These are phyloP conservation scores for Populus hybrid DNA, from an alignment of 441 rosid genomes.

Conservation along the genomic window DNA sequence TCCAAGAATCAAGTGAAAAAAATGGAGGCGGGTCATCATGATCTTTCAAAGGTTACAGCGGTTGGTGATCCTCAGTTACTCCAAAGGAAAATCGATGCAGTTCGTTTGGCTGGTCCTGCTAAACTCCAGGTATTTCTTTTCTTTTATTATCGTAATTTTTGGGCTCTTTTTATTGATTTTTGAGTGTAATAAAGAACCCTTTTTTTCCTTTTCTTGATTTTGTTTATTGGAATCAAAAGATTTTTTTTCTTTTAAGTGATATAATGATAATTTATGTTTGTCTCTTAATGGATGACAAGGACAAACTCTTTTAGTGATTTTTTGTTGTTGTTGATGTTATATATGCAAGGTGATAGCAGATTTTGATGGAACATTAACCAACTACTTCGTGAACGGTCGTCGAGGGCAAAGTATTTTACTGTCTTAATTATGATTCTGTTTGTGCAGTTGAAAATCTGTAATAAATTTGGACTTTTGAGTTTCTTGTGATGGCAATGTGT, in stretches of 20 bases:
- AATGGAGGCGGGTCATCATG: conserved; percentile 29
- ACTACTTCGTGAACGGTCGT: conserved; percentile 50
- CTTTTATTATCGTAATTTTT: background rate
- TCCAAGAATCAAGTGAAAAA: conserved; percentile 8
- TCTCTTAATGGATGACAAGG: background rate
- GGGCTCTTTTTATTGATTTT: background rate
- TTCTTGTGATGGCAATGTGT: conserved; percentile 1
- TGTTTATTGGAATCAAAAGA: background rate
- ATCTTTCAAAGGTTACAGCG: conserved; percentile 38
- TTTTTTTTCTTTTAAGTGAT: background rate
- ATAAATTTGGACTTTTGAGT: background rate
- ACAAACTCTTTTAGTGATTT: background rate
- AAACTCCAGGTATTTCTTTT: conserved; percentile 64
- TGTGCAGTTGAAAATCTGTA: background rate
- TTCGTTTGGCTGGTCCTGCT: conserved; percentile 61
- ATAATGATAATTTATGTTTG: too few species aligned
- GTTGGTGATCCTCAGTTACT: conserved; percentile 42
- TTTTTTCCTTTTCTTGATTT: background rate
- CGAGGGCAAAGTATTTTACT: conserved; percentile 59
- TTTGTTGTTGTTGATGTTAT: background rate
- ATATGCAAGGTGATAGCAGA: conserved; percentile 72
- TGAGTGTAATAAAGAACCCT: background rate
- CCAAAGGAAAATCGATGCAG: conserved; percentile 42
- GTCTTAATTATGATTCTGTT: background rate
- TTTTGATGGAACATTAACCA: conserved; percentile 81